These are phyloP conservation scores for Sedum album DNA, from an alignment of 164 flowering plant genomes.

Conservation along the genomic window DNA sequence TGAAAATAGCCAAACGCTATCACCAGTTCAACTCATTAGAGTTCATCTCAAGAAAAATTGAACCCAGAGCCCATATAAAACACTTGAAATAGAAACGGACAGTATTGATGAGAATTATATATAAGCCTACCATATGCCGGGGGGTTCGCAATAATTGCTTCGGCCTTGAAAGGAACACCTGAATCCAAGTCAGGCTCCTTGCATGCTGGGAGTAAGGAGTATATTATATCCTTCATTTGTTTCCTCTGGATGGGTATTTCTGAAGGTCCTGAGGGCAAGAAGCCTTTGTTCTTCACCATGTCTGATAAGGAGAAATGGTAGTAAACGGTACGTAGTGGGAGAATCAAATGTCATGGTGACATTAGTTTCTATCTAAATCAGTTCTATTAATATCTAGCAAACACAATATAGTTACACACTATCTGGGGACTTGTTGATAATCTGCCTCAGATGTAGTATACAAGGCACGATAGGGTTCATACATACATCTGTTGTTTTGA, in stretches of 20 bases:
- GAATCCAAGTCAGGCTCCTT: slow-evolving; percentile 76
- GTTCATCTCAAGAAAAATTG: too few species aligned
- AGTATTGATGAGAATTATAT: background rate
- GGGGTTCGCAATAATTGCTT: slow-evolving; percentile 97
- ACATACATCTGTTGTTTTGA: background rate
- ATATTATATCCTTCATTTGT: slow-evolving; percentile 86
- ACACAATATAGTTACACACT: too few species aligned
- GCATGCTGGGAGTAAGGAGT: slow-evolving; percentile 88
- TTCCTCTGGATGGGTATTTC: slow-evolving; percentile 90
- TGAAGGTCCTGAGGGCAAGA: slow-evolving; percentile 97
- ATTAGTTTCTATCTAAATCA: background rate
- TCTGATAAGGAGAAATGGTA: slow-evolving; percentile 28
- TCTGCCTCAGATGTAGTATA: too few species aligned
- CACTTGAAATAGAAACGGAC: background rate
- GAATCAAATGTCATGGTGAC: background rate
- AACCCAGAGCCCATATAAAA: too few species aligned
- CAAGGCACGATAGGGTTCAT: too few species aligned
- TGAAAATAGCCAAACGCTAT: background rate
- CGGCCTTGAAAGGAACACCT: slow-evolving; percentile 81
- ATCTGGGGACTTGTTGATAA: too few species aligned
- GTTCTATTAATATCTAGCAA: background rate
- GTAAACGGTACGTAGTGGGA: background rate
- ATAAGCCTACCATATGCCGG: slow-evolving; percentile 82
- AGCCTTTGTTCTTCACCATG: slow-evolving; percentile 98
- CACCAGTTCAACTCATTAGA: background rate